These are phyloP conservation scores for Xylariaceae sp. DNA, from an alignment of 2,329 filamentous ascomycete species.

Conservation along the genomic window DNA sequence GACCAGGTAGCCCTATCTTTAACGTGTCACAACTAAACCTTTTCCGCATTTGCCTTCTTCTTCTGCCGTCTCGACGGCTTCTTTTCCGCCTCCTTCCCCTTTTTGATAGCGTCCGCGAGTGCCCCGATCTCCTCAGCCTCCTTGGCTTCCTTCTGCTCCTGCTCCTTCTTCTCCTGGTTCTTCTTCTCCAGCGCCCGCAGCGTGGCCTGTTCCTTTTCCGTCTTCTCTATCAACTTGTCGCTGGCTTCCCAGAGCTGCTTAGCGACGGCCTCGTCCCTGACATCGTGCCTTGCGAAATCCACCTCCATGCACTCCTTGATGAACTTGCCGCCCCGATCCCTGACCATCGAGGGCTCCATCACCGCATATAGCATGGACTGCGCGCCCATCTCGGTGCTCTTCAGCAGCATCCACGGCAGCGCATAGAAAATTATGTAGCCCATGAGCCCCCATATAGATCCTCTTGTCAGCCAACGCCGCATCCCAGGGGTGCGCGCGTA, in stretches of 20 bases:
- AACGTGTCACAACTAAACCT: conserved; percentile 2
- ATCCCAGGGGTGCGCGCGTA: conserved; percentile 79
- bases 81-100: conserved; percentile 25
- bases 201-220: conserved; percentile 69
- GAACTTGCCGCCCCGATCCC: conserved; percentile 58
- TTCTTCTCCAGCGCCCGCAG: conserved; percentile 33
- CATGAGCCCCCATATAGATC: conserved; percentile 70
- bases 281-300: conserved; percentile 62
- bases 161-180: conserved; percentile 24
- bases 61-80: conserved; percentile 23
- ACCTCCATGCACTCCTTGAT: conserved; percentile 86
- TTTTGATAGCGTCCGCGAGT: conserved; percentile 23
- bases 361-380: conserved; percentile 80
- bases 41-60: conserved; percentile 22
- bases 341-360: conserved; percentile 68
- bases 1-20: too few species aligned
- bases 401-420: conserved; percentile 80
- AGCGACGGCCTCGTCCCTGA: conserved; percentile 70
- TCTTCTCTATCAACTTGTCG: conserved; percentile 71
- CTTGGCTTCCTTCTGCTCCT: conserved; percentile 23
- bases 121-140: conserved; percentile 22
- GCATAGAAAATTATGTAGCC: conserved; percentile 73
- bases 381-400: conserved; percentile 74
- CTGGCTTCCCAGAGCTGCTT: conserved; percentile 87
- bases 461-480: conserved; percentile 77